Conservation (phyloP, 2,329 filamentous ascomycete genomes). For the Phyllosticta citrichinensis region DNA sequence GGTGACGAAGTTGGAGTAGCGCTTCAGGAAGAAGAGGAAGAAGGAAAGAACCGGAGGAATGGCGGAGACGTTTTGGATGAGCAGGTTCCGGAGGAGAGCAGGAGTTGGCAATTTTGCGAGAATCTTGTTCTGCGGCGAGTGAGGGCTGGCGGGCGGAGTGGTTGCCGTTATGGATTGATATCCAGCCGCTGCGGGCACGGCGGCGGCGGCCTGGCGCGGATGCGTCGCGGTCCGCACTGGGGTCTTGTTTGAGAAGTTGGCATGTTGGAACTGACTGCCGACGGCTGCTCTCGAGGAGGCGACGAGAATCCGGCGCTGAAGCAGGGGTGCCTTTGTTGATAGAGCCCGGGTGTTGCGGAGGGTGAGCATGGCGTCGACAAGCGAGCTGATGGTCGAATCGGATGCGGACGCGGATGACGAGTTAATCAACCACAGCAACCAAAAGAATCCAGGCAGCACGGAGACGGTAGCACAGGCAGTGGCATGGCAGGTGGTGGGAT, state of each 20-base stretch:
- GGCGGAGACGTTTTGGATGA: conserved; percentile 7
- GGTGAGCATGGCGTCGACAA: conserved; percentile 6
- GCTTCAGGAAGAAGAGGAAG: conserved; percentile 6
- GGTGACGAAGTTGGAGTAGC: conserved; percentile 6
- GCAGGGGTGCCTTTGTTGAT: neutral
- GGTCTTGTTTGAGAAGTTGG: neutral
- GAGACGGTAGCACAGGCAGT: neutral
- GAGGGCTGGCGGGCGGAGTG: neutral
- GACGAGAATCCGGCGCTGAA: neutral
- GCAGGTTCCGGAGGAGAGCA: conserved; percentile 8
- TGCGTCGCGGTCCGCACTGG: neutral
- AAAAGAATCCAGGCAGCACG: no score
- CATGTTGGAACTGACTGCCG: neutral
- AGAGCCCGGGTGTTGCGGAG: conserved; percentile 6
- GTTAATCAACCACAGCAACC: neutral
- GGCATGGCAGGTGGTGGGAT: conserved; percentile 1
- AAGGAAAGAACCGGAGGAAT: conserved; percentile 8
- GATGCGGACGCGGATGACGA: neutral
- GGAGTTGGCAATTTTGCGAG: conserved; percentile 8
- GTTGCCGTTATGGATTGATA: neutral
- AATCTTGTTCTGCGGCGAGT: neutral
- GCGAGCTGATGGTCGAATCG: neutral
- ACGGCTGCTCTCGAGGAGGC: neutral
- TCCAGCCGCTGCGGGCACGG: neutral
- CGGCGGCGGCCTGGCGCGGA: neutral